phyloP scores from a whole-genome alignment of 2,329 filamentous ascomycete species.

The Didymella pomorum region DNA sequence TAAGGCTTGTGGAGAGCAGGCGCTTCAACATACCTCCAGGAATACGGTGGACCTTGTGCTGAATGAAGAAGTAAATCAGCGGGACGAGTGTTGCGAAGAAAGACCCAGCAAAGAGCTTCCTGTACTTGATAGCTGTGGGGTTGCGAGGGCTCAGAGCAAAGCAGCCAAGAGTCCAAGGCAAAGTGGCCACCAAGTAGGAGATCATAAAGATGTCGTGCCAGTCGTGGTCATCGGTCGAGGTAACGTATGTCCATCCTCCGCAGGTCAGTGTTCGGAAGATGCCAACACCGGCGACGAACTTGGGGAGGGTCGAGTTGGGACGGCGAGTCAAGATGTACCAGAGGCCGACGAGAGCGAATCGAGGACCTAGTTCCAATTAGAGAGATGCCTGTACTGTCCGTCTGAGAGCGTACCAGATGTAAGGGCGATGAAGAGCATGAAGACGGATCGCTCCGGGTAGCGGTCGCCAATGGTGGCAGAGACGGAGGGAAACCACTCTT shows the following conservation, averaged over 20 bases:
- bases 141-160: slow-evolving; percentile 88
- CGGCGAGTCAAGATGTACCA: slow-evolving; percentile 90
- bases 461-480: slow-evolving; percentile 97
- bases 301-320: slow-evolving; percentile 77
- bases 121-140: slow-evolving; percentile 80
- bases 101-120: slow-evolving; percentile 80
- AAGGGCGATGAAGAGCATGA: slow-evolving; percentile 96
- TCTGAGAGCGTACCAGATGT: slow-evolving; percentile 72
- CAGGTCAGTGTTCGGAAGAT: slow-evolving; percentile 91
- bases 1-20: no score
- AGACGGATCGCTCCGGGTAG: slow-evolving; percentile 95
- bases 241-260: slow-evolving; percentile 98
- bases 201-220: slow-evolving; percentile 99
- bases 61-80: slow-evolving; percentile 95
- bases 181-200: slow-evolving; percentile 89
- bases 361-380: slow-evolving; percentile 69
- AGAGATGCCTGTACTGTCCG: neutral
- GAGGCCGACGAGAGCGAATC: slow-evolving; percentile 87
- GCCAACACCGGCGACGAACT: slow-evolving; percentile 80
- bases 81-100: slow-evolving; percentile 94
- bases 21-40: slow-evolving; percentile 75
- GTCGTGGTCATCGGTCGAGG: slow-evolving; percentile 96
- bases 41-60: slow-evolving; percentile 95
- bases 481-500: slow-evolving; percentile 97
- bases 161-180: slow-evolving; percentile 95